These are phyloP conservation scores for Glycine tomentella DNA, from an alignment of 306 rosid genomes.

Conservation along the genomic window DNA sequence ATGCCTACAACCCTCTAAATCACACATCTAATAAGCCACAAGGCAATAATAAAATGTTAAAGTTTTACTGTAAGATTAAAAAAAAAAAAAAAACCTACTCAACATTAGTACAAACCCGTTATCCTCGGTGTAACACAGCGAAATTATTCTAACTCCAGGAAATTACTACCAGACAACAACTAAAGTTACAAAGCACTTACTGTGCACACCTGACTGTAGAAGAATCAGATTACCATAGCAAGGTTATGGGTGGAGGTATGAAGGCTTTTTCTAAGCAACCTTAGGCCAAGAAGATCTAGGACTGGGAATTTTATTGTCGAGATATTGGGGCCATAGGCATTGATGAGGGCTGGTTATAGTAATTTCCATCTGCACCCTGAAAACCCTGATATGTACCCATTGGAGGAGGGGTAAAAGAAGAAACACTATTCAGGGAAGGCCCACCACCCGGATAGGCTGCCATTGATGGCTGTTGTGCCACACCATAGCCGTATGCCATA, in stretches of 20 bases:
- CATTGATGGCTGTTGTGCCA: conserved; percentile 66
- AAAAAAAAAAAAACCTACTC: conserved; percentile 44
- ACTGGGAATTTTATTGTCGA: conserved; percentile 63
- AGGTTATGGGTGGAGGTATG: conserved; percentile 38
- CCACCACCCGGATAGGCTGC: conserved; percentile 61
- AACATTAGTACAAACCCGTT: conserved; percentile 38
- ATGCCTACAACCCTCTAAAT: conserved; percentile 41
- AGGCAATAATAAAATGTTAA: conserved; percentile 31
- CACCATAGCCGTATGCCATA: conserved; percentile 64
- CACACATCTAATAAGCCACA: conserved; percentile 45
- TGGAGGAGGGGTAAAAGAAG: conserved; percentile 62
- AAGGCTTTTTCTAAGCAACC: conserved; percentile 35
- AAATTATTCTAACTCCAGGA: conserved; percentile 48
- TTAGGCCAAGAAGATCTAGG: conserved; percentile 38
- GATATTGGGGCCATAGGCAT: conserved; percentile 88
- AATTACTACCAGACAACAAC: conserved; percentile 36
- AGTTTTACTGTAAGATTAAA: conserved; percentile 43
- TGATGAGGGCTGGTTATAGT: conserved; percentile 80
- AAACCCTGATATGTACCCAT: conserved; percentile 74
- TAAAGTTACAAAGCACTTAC: conserved; percentile 57
- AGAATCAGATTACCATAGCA: conserved; percentile 58
- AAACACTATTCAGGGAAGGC: conserved; percentile 58
- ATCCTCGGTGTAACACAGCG: conserved; percentile 41
- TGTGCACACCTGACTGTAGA: conserved; percentile 66
- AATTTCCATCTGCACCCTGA: conserved; percentile 87